phyloP scores from a whole-genome alignment of 208 protist genomes.

The Trypanosoma congolense region DNA sequence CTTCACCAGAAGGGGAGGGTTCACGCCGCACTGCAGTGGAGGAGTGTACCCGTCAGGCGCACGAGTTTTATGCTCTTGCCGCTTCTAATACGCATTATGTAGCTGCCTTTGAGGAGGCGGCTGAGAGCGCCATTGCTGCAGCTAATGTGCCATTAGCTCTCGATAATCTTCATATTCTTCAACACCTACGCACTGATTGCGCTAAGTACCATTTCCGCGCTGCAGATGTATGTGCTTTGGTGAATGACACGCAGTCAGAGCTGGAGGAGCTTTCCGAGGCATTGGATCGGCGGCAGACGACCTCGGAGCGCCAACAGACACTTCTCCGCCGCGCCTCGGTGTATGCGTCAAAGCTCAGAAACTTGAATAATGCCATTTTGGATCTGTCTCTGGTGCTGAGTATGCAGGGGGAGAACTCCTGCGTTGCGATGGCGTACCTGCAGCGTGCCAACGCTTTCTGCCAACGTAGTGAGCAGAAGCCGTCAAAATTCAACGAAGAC shows the following conservation, averaged over 20 bases:
- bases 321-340: slow-evolving; percentile 72
- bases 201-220: slow-evolving; percentile 60
- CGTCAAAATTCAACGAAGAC: slow-evolving; percentile 35
- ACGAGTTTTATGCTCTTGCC: slow-evolving; percentile 37
- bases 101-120: slow-evolving; percentile 53
- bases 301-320: slow-evolving; percentile 43
- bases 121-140: slow-evolving; percentile 38
- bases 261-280: slow-evolving; percentile 64
- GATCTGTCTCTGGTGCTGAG: slow-evolving; percentile 74
- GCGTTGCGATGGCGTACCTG: slow-evolving; percentile 63
- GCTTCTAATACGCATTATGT: slow-evolving; percentile 46
- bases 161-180: slow-evolving; percentile 56
- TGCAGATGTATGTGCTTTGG: slow-evolving; percentile 53
- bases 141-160: slow-evolving; percentile 52
- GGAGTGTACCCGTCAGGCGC: slow-evolving; percentile 29
- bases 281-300: slow-evolving; percentile 56
- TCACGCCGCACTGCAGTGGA: not conserved
- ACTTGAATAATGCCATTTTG: slow-evolving; percentile 67
- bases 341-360: slow-evolving; percentile 42
- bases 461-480: slow-evolving; percentile 24
- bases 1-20: not conserved
- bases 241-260: slow-evolving; percentile 40
- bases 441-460: slow-evolving; percentile 70
- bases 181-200: slow-evolving; percentile 44
- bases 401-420: slow-evolving; percentile 36